Evolutionary conservation across 129 eudicot genomes (phyloP), one percentile per base, ranked within the genome.

Genomic region (Lonicera japonica): DNA sequence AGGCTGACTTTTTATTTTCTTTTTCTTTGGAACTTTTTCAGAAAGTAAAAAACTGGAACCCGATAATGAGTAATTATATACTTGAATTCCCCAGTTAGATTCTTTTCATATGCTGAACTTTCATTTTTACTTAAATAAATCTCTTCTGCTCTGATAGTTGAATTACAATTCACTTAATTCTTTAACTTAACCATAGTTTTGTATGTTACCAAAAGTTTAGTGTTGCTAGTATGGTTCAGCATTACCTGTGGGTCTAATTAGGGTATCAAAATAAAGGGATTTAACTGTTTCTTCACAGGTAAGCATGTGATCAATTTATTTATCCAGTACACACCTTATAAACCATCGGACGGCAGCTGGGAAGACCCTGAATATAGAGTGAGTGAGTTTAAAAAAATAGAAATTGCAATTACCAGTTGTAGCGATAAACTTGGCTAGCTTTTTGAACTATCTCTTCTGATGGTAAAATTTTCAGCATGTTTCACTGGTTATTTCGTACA

Each of bases 271-370:
- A 12, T 18, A 50, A 52, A 50, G 60, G 21, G 11, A 25, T 43
- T 56, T 45, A 61, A 58, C 56, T 64, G 25, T 40, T 51, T 58
- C 61, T 58, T 68, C 61, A 57, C 41, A 94, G 96, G 99, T 55
- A 85, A 85, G 73, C 96, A 94, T 79, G 99, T 92, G 36, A 85
- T 94, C 75, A 85, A 85, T 76, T 80, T 88, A 59, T 92, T 94
- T 66, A 66, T 94, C 73, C 99, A 94, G 80, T 94, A 80, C 79
- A 94, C 96, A 22, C 99, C 99, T 22, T 92, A 88, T 72, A 83
- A 83, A 69, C 96, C 99, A 51, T 54, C 65, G 24, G 99, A 94
- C 19, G 99, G 99, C 65, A 88, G 95, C 87, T 94, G 99, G 99
- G 85, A 83, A 68, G 96, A 94, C 68, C 72, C 92, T 72, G 86